Conservation (phyloP, 306 rosid species). For the Pterocarpus macrocarpus region DNA sequence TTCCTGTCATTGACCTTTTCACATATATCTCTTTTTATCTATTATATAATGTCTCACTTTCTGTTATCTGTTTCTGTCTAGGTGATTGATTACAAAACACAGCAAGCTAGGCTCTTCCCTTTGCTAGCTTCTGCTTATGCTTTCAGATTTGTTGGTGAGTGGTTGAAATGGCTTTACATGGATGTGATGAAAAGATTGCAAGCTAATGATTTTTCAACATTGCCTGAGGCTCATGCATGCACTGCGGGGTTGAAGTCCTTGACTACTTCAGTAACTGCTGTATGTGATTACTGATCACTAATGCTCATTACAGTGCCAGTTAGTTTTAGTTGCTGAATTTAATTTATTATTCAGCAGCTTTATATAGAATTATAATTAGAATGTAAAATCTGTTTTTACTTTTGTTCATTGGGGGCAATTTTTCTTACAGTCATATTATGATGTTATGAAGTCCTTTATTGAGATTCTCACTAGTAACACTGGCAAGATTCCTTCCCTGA, state of each 20-base stretch:
- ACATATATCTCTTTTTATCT: constrained; percentile 16
- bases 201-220: constrained; percentile 83
- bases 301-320: constrained; percentile 30
- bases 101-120: constrained; percentile 95
- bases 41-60: constrained; percentile 34
- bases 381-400: constrained; percentile 18
- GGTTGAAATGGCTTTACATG: constrained; percentile 95
- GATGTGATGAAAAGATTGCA: constrained; percentile 90
- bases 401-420: background rate
- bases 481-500: background rate
- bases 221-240: constrained; percentile 99
- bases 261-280: constrained; percentile 96
- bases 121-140: constrained; percentile 99
- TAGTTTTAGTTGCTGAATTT: constrained; percentile 15
- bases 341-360: constrained; percentile 36
- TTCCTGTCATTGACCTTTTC: constrained; percentile 33
- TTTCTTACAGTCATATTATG: constrained; percentile 23
- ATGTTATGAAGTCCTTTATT: constrained; percentile 7
- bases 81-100: constrained; percentile 99
- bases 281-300: constrained; percentile 56
- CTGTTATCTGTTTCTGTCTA: constrained; percentile 51
- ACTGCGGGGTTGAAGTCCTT: constrained; percentile 98
- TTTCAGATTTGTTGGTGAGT: constrained; percentile 97
- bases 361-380: background rate
- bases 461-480: constrained; percentile 18